Conservation (phyloP, 176 grass and related monocot genomes). For the Oropetium thomaeum region DNA sequence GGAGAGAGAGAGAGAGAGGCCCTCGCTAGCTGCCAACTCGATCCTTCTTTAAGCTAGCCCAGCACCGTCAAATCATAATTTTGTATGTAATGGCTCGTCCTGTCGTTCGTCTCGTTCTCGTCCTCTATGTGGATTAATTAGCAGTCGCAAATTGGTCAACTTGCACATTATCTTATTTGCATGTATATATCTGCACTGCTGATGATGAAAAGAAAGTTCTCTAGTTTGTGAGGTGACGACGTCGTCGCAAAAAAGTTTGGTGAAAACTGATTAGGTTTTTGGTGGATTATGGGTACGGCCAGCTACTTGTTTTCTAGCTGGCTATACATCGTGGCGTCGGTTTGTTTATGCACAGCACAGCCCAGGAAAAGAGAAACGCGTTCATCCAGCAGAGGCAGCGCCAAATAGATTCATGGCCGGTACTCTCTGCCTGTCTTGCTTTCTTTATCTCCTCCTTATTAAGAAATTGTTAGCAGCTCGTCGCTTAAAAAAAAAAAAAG, state of each 20-base stretch:
- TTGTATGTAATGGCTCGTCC: constrained; percentile 19
- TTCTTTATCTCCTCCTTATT: no score
- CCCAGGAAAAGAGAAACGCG: not conserved
- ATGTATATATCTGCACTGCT: constrained; percentile 10
- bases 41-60: not conserved
- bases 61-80: constrained; percentile 32
- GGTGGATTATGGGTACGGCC: not conserved
- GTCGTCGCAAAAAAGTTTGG: not conserved
- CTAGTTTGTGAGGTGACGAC: not conserved
- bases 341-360: not conserved
- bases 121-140: constrained; percentile 8
- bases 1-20: no score
- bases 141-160: constrained; percentile 27
- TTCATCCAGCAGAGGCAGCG: not conserved
- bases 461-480: no score
- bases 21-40: constrained; percentile 11
- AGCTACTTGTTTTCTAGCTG: not conserved
- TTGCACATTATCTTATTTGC: constrained; percentile 23
- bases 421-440: no score
- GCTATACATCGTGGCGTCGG: not conserved
- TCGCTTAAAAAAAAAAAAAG: no score
- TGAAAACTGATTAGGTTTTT: not conserved
- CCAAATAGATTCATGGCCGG: no score
- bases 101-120: constrained; percentile 26
- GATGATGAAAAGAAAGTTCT: no score